Evolutionary conservation across 179 eudicot genomes (phyloP), one percentile per base, ranked within the genome.

Genomic region (Pouteria campechiana): DNA sequence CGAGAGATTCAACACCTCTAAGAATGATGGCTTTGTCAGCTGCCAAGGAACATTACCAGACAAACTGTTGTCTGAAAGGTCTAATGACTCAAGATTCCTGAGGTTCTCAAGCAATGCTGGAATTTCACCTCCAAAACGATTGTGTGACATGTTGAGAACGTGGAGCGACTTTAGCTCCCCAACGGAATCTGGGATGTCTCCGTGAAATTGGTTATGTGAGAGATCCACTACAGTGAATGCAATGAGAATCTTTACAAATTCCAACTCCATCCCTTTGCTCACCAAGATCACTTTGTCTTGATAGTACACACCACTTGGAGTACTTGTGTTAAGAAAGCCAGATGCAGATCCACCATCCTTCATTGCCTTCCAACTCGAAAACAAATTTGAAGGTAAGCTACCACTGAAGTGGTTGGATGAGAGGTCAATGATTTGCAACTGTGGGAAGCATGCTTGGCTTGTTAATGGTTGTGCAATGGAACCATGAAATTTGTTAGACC

Each of bases 91-190:
- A 7, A 68, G 64, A 25, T 16, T 4, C 3, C 3, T 39, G 5
- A 68, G 46, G 15, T 68, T 57, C 22, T 57, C 68, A 2, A 68
- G 25, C 1, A 68, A 47, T 3, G 37, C 11, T 5, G 74, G 74
- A 9, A 68, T 56, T 10, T 21, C 14, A 1, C 64, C 61, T 2
- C 64, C 42, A 7, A 68, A 44, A 9, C 44, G 50, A 47, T 62
- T 68, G 20, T 68, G 35, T 3, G 72, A 67, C 2, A 67, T 15
- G 25, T 67, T 67, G 18, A 67, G 63, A 13, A 19, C 57, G 8
- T 37, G 12, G 12, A 67, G 59, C 14, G 20, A 23, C 4, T 35
- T 19, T 0, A 67, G 63, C 41, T 55, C 14, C 33, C 64, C 68
- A 6, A 68, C 7, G 2, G 18, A 22, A 15, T 7, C 20, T 6